phyloP scores from a whole-genome alignment of 1,139 yeast genomes.

The Lodderomyces theae region DNA sequence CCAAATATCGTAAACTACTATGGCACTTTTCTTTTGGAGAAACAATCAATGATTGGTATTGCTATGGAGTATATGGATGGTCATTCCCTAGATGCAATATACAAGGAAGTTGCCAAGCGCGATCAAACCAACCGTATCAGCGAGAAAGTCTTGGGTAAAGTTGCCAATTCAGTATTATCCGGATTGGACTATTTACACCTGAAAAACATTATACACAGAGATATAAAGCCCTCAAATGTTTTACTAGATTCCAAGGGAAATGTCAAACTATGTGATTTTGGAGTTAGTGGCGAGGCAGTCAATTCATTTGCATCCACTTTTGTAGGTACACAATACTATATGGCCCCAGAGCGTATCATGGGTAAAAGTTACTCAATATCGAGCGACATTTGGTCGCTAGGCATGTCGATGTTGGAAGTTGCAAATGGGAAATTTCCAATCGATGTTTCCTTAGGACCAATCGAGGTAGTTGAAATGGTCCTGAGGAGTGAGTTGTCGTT shows the following conservation, averaged over 20 bases:
- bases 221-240: constrained; percentile 90
- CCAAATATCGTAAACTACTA: constrained; percentile 87
- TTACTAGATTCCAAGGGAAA: constrained; percentile 71
- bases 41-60: constrained; percentile 70
- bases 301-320: constrained; percentile 93
- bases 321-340: constrained; percentile 94
- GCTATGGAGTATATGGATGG: constrained; percentile 99
- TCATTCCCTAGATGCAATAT: constrained; percentile 84
- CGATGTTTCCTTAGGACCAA: constrained; percentile 56
- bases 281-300: constrained; percentile 97
- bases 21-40: constrained; percentile 82
- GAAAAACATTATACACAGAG: constrained; percentile 86
- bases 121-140: constrained; percentile 81
- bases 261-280: constrained; percentile 93
- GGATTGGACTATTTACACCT: constrained; percentile 88
- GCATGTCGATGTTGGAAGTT: constrained; percentile 85
- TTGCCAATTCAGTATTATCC: constrained; percentile 78
- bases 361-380: constrained; percentile 94
- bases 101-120: constrained; percentile 57
- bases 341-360: constrained; percentile 97
- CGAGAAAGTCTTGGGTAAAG: constrained; percentile 86
- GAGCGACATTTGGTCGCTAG: constrained; percentile 95
- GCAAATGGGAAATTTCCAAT: constrained; percentile 85
- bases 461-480: constrained; percentile 78
- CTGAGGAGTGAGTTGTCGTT: constrained; percentile 77